Percentiles rank a stretch among this genome's conserved stretches.
Conservation (phyloP, 164 flowering plant species). For the Nymphaea colorata region DNA sequence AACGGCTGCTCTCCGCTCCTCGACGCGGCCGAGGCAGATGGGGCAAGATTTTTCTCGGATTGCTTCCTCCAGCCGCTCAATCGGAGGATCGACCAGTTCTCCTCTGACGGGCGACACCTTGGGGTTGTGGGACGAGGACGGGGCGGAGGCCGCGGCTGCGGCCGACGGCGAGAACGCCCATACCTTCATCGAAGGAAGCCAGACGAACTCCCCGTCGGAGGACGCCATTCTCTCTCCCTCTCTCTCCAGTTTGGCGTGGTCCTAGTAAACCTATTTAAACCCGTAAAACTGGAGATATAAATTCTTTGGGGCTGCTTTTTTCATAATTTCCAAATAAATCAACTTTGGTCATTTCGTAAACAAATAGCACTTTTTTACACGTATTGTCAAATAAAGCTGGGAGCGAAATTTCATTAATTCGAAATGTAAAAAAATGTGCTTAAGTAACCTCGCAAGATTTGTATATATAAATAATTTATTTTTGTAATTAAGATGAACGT, state of each 20-base stretch:
- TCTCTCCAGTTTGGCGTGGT: background rate
- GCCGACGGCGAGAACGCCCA: background rate
- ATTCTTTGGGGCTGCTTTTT: too few relatives aligned
- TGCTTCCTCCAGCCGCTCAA: slow-evolving; percentile 8
- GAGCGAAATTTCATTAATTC: too few relatives aligned
- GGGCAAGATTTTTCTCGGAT: slow-evolving; percentile 41
- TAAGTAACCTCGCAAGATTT: too few relatives aligned
- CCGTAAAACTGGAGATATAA: too few relatives aligned
- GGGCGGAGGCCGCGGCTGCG: background rate
- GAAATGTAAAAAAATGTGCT: too few relatives aligned
- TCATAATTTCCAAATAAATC: too few relatives aligned
- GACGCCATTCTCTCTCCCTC: background rate
- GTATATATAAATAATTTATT: too few relatives aligned
- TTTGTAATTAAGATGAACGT: too few relatives aligned
- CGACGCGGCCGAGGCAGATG: slow-evolving; percentile 34
- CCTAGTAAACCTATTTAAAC: too few relatives aligned
- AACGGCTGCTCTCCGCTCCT: slow-evolving; percentile 26
- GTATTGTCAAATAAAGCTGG: too few relatives aligned
- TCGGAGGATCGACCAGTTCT: slow-evolving; percentile 3
- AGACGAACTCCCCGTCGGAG: background rate
- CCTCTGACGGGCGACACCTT: background rate
- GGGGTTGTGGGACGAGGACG: background rate
- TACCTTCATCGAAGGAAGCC: slow-evolving; percentile 1
- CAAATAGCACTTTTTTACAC: too few relatives aligned
- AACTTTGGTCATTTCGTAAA: too few relatives aligned